phyloP scores from a whole-genome alignment of 2,329 filamentous ascomycete species.

The Westerdykella sp. region DNA sequence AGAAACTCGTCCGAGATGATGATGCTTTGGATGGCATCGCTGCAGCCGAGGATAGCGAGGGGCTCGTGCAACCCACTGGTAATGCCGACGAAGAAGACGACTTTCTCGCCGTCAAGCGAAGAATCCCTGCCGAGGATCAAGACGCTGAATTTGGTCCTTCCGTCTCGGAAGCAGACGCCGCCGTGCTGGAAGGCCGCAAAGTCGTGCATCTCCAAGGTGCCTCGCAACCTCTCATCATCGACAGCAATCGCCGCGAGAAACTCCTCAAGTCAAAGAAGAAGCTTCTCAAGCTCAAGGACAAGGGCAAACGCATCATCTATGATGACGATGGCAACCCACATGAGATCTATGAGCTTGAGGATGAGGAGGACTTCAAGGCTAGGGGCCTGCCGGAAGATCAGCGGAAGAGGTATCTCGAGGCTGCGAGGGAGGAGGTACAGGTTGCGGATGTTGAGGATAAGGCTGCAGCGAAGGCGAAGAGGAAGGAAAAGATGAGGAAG shows the following conservation, averaged over 20 bases:
- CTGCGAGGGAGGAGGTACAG: slow-evolving; percentile 64
- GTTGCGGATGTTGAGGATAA: slow-evolving; percentile 80
- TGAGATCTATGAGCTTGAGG: slow-evolving; percentile 79
- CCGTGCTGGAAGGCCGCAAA: slow-evolving; percentile 44
- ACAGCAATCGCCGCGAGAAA: slow-evolving; percentile 93
- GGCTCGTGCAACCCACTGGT: slow-evolving; percentile 27
- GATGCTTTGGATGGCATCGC: slow-evolving; percentile 39
- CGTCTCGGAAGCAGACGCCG: slow-evolving; percentile 32
- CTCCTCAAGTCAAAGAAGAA: slow-evolving; percentile 94
- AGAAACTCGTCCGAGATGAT: slow-evolving; percentile 65
- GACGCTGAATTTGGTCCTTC: slow-evolving; percentile 40
- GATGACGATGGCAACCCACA: slow-evolving; percentile 87
- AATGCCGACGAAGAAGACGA: slow-evolving; percentile 61
- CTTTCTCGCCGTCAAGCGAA: slow-evolving; percentile 83
- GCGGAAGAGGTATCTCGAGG: slow-evolving; percentile 68
- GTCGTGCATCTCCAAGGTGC: slow-evolving; percentile 61
- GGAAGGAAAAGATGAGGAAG: slow-evolving; percentile 68
- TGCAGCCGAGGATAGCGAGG: slow-evolving; percentile 31
- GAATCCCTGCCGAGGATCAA: slow-evolving; percentile 66
- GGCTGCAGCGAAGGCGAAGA: slow-evolving; percentile 69
- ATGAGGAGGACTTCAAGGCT: slow-evolving; percentile 71
- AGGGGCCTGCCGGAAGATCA: slow-evolving; percentile 72
- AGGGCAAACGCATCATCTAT: slow-evolving; percentile 78
- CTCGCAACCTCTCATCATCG: slow-evolving; percentile 68
- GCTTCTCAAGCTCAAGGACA: slow-evolving; percentile 82